A percentile compares a stretch with the other conserved stretches of the same genome.
phyloP scores from a whole-genome alignment of 2,329 filamentous ascomycete genomes.

The Xylariaceae sp. region DNA sequence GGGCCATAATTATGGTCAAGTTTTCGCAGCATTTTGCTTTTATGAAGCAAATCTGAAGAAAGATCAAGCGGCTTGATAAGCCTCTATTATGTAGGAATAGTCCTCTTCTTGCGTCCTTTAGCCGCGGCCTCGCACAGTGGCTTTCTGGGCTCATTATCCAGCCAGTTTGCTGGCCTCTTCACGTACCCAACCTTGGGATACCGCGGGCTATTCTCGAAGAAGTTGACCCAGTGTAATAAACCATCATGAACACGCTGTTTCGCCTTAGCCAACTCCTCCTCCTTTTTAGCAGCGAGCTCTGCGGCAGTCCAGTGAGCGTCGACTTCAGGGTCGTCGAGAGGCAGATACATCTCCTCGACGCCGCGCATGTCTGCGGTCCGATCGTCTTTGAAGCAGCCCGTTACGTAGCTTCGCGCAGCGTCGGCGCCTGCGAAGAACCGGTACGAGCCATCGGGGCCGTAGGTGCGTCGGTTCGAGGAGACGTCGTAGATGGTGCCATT shows the following conservation, averaged over 20 bases:
- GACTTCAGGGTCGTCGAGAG: slow-evolving; percentile 57
- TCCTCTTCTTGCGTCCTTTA: slow-evolving; percentile 52
- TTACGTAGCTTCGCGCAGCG: slow-evolving; percentile 84
- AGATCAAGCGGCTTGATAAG: slow-evolving; percentile 4
- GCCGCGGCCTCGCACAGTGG: slow-evolving; percentile 68
- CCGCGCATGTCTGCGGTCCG: slow-evolving; percentile 79
- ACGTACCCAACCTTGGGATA: slow-evolving; percentile 80
- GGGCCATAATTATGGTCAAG: no score
- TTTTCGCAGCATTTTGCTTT: no score
- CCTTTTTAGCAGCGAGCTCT: slow-evolving; percentile 50
- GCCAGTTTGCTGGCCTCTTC: slow-evolving; percentile 55
- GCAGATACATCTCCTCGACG: slow-evolving; percentile 79
- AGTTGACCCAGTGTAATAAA: slow-evolving; percentile 75
- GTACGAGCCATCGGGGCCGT: slow-evolving; percentile 84
- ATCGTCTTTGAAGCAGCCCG: slow-evolving; percentile 87
- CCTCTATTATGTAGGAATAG: slow-evolving; percentile 51
- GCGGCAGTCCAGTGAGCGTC: slow-evolving; percentile 55
- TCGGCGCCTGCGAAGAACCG: slow-evolving; percentile 82
- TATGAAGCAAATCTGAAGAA: no score
- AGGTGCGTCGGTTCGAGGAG: slow-evolving; percentile 61
- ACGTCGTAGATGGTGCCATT: slow-evolving; percentile 87
- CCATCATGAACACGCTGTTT: slow-evolving; percentile 60
- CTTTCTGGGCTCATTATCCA: slow-evolving; percentile 58
- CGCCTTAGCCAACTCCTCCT: slow-evolving; percentile 63
- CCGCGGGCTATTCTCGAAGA: slow-evolving; percentile 76